phyloP scores from a whole-genome alignment of 2,329 filamentous ascomycete genomes.

The Ophiostoma tasmaniense region DNA sequence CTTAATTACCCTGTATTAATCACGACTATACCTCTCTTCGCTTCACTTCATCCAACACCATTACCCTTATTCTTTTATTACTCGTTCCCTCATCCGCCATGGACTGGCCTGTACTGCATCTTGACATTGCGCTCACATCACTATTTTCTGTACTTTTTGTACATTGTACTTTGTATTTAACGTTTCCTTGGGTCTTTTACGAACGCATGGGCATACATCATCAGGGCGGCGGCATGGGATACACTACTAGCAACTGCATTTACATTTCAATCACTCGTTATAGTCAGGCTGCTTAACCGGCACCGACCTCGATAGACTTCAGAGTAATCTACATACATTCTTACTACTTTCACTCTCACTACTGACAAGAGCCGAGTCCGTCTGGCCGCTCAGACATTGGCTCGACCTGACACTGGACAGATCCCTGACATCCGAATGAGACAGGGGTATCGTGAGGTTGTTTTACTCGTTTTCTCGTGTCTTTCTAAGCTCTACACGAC shows the following conservation, averaged over 20 bases:
- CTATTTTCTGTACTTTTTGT: constrained; percentile 5
- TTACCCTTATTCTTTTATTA: background rate
- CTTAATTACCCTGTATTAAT: constrained; percentile 23
- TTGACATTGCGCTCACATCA: background rate
- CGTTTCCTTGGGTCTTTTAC: constrained; percentile 5
- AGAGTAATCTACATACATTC: background rate
- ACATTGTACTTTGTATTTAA: background rate
- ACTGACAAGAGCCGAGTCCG: background rate
- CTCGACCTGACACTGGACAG: background rate
- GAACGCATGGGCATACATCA: constrained; percentile 6
- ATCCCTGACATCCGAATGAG: background rate
- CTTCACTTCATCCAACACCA: too few relatives aligned
- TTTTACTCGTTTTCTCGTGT: background rate
- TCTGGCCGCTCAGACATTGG: too few relatives aligned
- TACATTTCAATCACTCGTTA: background rate
- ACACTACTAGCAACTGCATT: constrained; percentile 9
- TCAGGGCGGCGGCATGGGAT: constrained; percentile 8
- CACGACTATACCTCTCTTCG: constrained; percentile 14
- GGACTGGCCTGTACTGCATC: background rate
- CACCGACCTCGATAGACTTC: background rate
- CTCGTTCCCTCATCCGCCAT: background rate
- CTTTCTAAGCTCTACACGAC: background rate
- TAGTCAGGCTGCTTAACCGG: background rate
- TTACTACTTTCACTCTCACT: background rate
- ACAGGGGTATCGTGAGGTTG: background rate